Base-by-base conservation (phyloP, 345 rosid genomes). In the Heritiera littoralis region DNA sequence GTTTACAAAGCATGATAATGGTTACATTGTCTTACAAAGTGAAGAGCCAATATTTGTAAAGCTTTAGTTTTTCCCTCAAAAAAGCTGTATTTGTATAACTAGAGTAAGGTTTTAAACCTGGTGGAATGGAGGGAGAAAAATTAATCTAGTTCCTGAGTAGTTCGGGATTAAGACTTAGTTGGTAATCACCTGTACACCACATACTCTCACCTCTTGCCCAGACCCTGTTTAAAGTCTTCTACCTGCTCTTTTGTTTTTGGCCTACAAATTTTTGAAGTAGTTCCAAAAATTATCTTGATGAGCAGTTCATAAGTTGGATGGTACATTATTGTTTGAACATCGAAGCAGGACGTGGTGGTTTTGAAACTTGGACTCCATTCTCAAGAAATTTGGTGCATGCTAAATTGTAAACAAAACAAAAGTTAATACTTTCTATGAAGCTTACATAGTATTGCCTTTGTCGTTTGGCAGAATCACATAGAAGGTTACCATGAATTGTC, bases 401-500 rank as follows among this genome's bases (percentile, higher is more conserved):
- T 58, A 23, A 23, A 43, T 35, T 35, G 38, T 35, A 35, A 43
- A 6, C 18, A 12, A 7, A 7, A 20, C 9, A 2, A 55, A 73
- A 18, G n/a, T 38, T 20, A 48, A 58, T 68, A 7, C 40, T 61
- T 63, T 63, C 46, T 63, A 0, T 48, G 72, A 64, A 72, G 41
- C 54, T 73, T 61, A 46, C 70, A 28, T 4, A 1, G 8, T 64
- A 30, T 76, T 17, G 13, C 12, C 20, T 28, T 64, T 40, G 11
- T 61, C 32, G 15, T n/a, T 52, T 66, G 46, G 88, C 94, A 92
- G 97, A 91, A 87, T 86, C 94, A 89, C 80, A 83, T 91, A 23
- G 97, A 92, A 86, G 97, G 94, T 70, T 89, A 92, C 81, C 92
- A 87, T 41, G 92, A 91, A 79, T 73, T 91, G 75, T 90, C 97